Evolutionary conservation across 345 rosid species (phyloP).

Genomic region (Eucalyptus erythrocorys): DNA sequence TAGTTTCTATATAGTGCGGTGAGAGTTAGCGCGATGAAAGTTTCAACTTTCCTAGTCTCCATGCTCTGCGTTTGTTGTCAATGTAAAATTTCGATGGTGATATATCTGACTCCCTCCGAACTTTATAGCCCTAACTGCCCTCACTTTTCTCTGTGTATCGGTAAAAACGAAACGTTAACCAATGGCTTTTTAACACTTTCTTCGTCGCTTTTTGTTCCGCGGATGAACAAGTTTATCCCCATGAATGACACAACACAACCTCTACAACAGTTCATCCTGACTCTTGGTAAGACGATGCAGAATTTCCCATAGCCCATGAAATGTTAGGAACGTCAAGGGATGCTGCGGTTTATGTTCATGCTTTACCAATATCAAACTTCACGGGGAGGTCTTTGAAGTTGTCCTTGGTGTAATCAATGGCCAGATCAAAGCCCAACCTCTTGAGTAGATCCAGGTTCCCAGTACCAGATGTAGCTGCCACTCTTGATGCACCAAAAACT

Average conservation of each 20-base stretch:
- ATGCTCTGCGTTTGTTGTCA: background rate
- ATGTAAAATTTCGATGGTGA: background rate
- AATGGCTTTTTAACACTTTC: background rate
- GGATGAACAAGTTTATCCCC: too few species aligned
- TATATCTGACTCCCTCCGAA: conserved; percentile 38
- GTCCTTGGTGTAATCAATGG: conserved; percentile 73
- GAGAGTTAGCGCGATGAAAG: background rate
- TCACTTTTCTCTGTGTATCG: conserved; percentile 52
- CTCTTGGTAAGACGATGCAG: background rate
- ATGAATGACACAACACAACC: background rate
- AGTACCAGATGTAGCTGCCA: conserved; percentile 75
- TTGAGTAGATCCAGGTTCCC: conserved; percentile 49
- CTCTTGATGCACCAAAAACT: conserved; percentile 62
- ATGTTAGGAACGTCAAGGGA: background rate
- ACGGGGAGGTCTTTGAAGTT: conserved; percentile 62
- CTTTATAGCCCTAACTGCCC: conserved; percentile 59
- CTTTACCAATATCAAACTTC: conserved; percentile 36
- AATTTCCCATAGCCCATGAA: background rate
- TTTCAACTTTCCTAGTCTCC: background rate
- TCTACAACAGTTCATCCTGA: background rate
- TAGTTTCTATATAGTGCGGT: background rate
- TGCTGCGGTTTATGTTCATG: background rate
- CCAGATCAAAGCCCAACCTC: conserved; percentile 73
- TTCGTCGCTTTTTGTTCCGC: background rate
- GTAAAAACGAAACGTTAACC: too few species aligned